A percentile compares a stretch with the other conserved stretches of the same genome.
Conservation (phyloP, 495 filamentous ascomycete genomes). For the Neurospora sublineolata region DNA sequence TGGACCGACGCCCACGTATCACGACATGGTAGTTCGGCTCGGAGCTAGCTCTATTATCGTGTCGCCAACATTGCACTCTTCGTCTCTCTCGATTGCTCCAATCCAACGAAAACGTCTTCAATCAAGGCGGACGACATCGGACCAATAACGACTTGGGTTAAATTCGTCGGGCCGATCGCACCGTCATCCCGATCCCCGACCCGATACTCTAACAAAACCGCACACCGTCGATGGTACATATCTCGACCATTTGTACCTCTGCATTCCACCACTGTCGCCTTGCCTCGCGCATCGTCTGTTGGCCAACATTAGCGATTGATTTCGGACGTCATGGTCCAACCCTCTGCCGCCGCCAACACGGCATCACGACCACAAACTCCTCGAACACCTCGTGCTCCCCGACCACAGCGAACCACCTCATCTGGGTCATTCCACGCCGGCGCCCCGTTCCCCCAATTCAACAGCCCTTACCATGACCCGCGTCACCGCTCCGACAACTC, state of each 20-base stretch:
- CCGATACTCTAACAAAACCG: background rate
- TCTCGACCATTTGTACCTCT: background rate
- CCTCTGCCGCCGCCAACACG: background rate
- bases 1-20: background rate
- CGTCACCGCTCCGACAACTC: background rate
- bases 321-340: background rate
- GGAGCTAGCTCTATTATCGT: background rate
- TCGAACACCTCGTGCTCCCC: slow-evolving; percentile 10
- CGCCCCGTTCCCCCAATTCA: slow-evolving; percentile 29
- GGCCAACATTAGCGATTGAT: background rate
- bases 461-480: slow-evolving; percentile 11
- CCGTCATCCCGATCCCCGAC: background rate
- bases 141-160: background rate
- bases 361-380: slow-evolving; percentile 15
- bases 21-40: background rate
- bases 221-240: background rate
- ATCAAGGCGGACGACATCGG: background rate
- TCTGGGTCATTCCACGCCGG: slow-evolving; percentile 39
- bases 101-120: background rate
- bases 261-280: background rate
- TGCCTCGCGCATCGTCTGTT: background rate
- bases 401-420: slow-evolving; percentile 14
- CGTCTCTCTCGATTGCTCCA: background rate
- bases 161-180: background rate
- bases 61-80: background rate